phyloP scores from a whole-genome alignment of 2,329 filamentous ascomycete genomes.

The Coniochaeta ligniaria region DNA sequence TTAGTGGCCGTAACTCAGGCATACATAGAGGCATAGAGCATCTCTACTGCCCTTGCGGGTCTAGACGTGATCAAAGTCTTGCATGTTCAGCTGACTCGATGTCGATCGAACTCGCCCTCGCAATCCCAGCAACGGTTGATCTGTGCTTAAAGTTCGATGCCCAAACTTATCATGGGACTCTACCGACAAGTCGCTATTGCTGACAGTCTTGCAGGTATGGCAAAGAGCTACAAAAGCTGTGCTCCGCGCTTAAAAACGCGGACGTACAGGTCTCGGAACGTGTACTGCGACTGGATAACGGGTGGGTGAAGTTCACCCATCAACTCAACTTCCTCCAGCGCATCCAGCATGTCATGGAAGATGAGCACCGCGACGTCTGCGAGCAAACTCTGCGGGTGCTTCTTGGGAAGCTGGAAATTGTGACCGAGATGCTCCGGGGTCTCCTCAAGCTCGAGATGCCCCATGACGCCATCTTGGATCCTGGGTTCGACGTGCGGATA shows the following conservation, averaged over 20 bases:
- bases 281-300: constrained; percentile 11
- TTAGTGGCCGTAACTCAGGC: too few species aligned
- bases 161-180: not conserved
- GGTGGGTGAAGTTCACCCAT: constrained; percentile 10
- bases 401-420: constrained; percentile 10
- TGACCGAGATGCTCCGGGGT: constrained; percentile 2
- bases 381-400: constrained; percentile 10
- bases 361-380: constrained; percentile 11
- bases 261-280: constrained; percentile 5
- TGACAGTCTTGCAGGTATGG: constrained; percentile 2
- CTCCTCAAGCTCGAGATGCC: not conserved
- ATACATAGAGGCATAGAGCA: not conserved
- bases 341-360: constrained; percentile 10
- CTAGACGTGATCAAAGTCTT: not conserved
- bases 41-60: not conserved
- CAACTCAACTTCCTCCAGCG: constrained; percentile 12
- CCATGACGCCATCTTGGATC: not conserved
- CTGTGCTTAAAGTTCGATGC: constrained; percentile 3
- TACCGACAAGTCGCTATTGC: not conserved
- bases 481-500: not conserved
- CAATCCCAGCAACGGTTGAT: constrained; percentile 3
- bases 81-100: not conserved
- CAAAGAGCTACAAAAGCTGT: constrained; percentile 4
- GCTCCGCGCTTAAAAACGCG: constrained; percentile 3
- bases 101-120: constrained; percentile 3